These are phyloP conservation scores for Cladosporium sp. DNA, from an alignment of 2,329 filamentous ascomycete genomes.

Conservation along the genomic window DNA sequence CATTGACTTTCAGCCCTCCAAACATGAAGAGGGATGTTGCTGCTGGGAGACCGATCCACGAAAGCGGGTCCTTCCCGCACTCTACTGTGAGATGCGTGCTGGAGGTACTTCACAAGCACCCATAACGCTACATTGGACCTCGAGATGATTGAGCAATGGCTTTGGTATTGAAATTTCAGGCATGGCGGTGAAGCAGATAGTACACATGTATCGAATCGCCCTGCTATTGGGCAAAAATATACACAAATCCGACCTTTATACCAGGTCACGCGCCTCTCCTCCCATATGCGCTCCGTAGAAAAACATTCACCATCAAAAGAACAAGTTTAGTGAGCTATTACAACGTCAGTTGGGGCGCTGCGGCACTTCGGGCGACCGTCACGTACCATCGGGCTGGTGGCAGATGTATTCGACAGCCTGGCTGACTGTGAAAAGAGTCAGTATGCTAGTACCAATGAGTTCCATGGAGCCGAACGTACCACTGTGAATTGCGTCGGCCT, in stretches of 20 bases:
- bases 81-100: too few relatives aligned
- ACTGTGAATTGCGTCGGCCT: constrained; percentile 89
- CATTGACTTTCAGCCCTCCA: background rate
- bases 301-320: constrained; percentile 8
- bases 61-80: background rate
- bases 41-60: background rate
- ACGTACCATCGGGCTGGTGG: constrained; percentile 84
- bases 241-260: constrained; percentile 21
- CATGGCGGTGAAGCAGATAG: constrained; percentile 18
- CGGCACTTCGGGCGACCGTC: background rate
- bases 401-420: constrained; percentile 94
- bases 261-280: constrained; percentile 15
- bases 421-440: constrained; percentile 58
- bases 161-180: background rate
- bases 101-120: too few relatives aligned
- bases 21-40: background rate
- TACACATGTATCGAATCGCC: constrained; percentile 27
- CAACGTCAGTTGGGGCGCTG: constrained; percentile 18
- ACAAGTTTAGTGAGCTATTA: constrained; percentile 25
- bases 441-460: background rate
- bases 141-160: too few relatives aligned
- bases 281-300: constrained; percentile 6
- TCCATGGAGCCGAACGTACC: constrained; percentile 52
- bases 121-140: too few relatives aligned
- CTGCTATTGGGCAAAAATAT: constrained; percentile 25